phyloP scores from a whole-genome alignment of 805 yeast genomes.

The Candida taoyuanica region DNA sequence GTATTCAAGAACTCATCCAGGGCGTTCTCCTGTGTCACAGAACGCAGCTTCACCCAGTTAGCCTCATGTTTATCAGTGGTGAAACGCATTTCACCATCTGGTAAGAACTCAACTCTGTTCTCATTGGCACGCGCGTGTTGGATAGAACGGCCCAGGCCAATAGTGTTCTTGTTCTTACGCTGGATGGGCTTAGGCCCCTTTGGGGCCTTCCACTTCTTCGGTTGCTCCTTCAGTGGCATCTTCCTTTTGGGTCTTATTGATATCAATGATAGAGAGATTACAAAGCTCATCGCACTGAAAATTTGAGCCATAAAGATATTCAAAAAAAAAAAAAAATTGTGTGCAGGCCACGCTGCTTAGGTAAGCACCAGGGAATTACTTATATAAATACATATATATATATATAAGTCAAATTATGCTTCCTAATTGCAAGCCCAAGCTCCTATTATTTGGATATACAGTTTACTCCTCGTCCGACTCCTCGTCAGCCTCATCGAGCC shows the following conservation, averaged over 20 bases:
- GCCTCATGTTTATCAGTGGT: constrained; percentile 83
- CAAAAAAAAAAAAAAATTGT: too few species aligned
- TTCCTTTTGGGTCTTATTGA: not conserved
- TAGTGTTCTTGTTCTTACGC: constrained; percentile 74
- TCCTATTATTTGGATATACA: not conserved
- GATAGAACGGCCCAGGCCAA: constrained; percentile 83
- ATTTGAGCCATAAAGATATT: constrained; percentile 3
- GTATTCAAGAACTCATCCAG: constrained; percentile 92
- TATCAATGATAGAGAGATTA: not conserved
- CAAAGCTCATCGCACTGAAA: constrained; percentile 8
- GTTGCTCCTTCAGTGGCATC: constrained; percentile 41
- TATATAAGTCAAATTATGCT: too few species aligned
- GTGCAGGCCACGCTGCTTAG: too few species aligned
- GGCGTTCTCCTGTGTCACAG: constrained; percentile 92
- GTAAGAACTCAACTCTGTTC: constrained; percentile 64
- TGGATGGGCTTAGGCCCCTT: constrained; percentile 90
- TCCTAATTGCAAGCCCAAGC: not conserved
- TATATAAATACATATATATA: too few species aligned
- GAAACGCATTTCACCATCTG: constrained; percentile 86
- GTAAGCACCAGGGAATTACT: too few species aligned
- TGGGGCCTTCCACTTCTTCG: constrained; percentile 70
- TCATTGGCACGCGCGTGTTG: constrained; percentile 68
- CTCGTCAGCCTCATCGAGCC: constrained; percentile 93
- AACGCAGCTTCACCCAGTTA: constrained; percentile 83
- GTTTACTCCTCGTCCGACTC: constrained; percentile 39